phyloP scores from a whole-genome alignment of 495 filamentous ascomycete genomes.

The Chaetomium fimeti region DNA sequence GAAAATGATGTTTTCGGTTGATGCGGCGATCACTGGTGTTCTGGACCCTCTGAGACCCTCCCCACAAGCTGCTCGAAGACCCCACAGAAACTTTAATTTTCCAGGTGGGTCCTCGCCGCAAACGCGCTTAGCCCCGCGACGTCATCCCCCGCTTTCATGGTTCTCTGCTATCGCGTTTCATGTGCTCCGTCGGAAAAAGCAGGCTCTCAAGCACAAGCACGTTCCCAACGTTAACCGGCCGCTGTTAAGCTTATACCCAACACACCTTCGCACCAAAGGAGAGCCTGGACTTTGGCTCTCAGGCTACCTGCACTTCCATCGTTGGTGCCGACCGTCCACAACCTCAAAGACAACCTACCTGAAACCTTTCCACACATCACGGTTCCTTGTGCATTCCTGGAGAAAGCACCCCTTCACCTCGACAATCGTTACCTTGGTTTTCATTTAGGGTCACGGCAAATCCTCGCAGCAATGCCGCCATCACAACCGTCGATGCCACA shows the following conservation, averaged over 20 bases:
- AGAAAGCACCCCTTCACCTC: too few species aligned
- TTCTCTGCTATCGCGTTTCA: constrained; percentile 3
- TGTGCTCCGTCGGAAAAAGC: neutral
- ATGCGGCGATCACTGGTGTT: neutral
- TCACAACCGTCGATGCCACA: neutral
- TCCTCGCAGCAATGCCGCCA: neutral
- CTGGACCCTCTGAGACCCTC: too few species aligned
- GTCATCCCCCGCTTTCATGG: neutral
- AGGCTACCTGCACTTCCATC: too few species aligned
- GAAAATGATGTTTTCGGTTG: neutral
- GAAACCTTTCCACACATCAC: too few species aligned
- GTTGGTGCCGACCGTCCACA: too few species aligned
- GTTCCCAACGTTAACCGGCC: neutral
- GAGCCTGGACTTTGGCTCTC: neutral
- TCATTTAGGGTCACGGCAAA: neutral
- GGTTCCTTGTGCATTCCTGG: too few species aligned
- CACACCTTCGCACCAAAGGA: too few species aligned
- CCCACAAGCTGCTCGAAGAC: too few species aligned
- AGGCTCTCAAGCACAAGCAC: neutral
- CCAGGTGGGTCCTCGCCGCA: neutral
- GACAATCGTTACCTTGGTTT: neutral
- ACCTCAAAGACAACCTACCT: too few species aligned
- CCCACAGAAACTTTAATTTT: constrained; percentile 1
- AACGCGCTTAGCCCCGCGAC: constrained; percentile 3
- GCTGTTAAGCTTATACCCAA: neutral